Base-by-base conservation (phyloP, 1,284 basidiomycete species). In the Cutaneotrichosporon cyanovorans region DNA sequence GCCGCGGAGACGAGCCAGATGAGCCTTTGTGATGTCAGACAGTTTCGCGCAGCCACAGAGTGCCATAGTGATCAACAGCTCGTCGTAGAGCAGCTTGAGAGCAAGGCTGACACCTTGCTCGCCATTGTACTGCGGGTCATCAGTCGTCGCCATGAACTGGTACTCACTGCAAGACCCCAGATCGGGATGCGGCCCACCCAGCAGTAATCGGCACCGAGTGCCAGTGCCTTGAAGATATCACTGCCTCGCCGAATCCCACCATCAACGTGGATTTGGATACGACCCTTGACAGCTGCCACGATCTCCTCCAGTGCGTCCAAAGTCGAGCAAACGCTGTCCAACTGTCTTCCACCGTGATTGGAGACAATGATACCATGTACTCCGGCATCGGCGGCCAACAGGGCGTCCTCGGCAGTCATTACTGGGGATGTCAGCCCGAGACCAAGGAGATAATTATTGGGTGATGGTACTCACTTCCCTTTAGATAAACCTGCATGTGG, bases 181-280 rank as follows among this genome's bases (percentile, higher is more conserved):
- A 62, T 47, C 20, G 44, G 45, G 11, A 51, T 40, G 14, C 56
- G 46, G 1, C 59, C 60, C 28, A 59, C 53, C 60, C 37, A 66
- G 50, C 38, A 57, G 44, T 37, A 57, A 49, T 59, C 55, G 1
- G 63, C 65, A 1, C 65, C 64, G 9, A 68, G 48, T 5, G 62
- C 62, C 8, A 68, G 46, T 0, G 65, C 65, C 35, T 63, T 66
- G 52, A 66, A 57, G 35, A 61, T 50, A 37, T 65, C 64, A 3
- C 51, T 55, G 12, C 65, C 64, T 3, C 58, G 50, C 1, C 65
- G 51, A 32, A 68, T 57, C 1, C 62, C 62, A 21, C 59, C 56
- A 51, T 68, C 66, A 20, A 68, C 21, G 34, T 64, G 59, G 14
- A 66, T 53, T 19, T 57, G 56, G 32, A 62, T 58, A 15, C 56